Base-by-base conservation (phyloP, 2,329 filamentous ascomycete species). In the Aureobasidium sp. region DNA sequence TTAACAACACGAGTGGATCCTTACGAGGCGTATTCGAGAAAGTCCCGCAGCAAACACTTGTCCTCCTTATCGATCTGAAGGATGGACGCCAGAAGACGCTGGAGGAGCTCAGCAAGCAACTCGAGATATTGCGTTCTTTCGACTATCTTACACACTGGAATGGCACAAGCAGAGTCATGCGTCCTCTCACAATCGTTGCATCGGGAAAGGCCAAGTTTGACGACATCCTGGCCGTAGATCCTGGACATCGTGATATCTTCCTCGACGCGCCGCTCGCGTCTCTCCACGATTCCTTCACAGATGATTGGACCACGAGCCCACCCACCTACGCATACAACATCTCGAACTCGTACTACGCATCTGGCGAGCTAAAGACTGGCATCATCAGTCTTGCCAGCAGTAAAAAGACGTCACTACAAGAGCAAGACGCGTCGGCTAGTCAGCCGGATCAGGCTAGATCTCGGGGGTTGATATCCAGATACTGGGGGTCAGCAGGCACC, bases 11-110 rank as follows among this genome's bases (percentile, higher is more conserved):
- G 15, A 1, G 6, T 51, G 58, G 58, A 79, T 27, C 13, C 20
- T 27, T 29, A 25, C 69, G 80, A 38, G 86, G 86, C 10, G 78
- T 88, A 13, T 88, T 87, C 69, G 81, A 86, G 64, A 81, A 79
- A 2, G 75, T 80, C 29, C 85, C 85, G 0, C 69, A 74, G 4
- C 84, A 86, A 66, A 80, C 80, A 8, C 75, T 88, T 5, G 78
- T 86, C 58, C 77, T 88, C 0, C 79, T 88, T 15, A 80, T 88
- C 65, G 86, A 88, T 69, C 86, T 81, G 71, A 82, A 82, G 66
- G 81, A 75, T 59, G 67, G 74, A 59, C 79, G 79, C 11, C 67
- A 67, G 5, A 70, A 68, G 3, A 75, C 20, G 75, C 81, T 2
- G 7, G 18, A 16, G 4, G 23, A 40, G 38, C 31, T 61, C 69